Base-by-base conservation (phyloP, 495 filamentous ascomycete genomes). In the Chaetomidium leptoderma region DNA sequence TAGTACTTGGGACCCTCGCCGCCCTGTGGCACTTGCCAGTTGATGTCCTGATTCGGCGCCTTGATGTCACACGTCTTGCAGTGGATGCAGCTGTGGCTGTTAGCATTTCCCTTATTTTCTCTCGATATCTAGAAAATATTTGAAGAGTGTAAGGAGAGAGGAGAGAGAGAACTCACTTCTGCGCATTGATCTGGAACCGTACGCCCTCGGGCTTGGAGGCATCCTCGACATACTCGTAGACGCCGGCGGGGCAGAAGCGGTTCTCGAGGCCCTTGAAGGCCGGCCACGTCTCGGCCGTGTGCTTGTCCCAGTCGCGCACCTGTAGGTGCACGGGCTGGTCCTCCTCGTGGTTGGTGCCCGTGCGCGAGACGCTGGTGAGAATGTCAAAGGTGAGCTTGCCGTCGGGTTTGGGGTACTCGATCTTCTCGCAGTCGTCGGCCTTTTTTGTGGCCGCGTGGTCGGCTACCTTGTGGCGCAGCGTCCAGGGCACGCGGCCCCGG, bases 11-110 rank as follows among this genome's bases (percentile, higher is more conserved):
- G 93, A 2, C 93, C 93, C 72, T 96, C 93, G 23, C 93, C 93
- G 54, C 95, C 93, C 71, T 96, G 90, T 21, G 93, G 93, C 4
- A 92, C 92, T 54, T 89, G 81, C 91, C 92, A 96, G 73, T 95
- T 95, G 71, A 97, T 97, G 71, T 96, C 93, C 74, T 99, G 93
- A 49, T 85, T 82, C 3, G 93, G 93, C 13, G 87, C 92, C 77
- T 99, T 99, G 72, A 99, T 97, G 73, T 99, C 93, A 68, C 93
- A 99, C 4, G 93, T 97, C 82, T 99, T 99, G 78, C 93, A 99
- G 73, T 99, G 93, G 55, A 99, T 93, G 70, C 93, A 99, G 72
- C 92, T 95, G 30, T 2, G 1, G 9, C n/a, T 9, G 48, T 58
- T 23, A 62, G 55, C 29, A 58, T 42, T 10, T 35, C 32, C 32